Evolutionary conservation across 2,329 filamentous ascomycete species (phyloP).

Genomic region (Tolypocladium ophioglossoides): DNA sequence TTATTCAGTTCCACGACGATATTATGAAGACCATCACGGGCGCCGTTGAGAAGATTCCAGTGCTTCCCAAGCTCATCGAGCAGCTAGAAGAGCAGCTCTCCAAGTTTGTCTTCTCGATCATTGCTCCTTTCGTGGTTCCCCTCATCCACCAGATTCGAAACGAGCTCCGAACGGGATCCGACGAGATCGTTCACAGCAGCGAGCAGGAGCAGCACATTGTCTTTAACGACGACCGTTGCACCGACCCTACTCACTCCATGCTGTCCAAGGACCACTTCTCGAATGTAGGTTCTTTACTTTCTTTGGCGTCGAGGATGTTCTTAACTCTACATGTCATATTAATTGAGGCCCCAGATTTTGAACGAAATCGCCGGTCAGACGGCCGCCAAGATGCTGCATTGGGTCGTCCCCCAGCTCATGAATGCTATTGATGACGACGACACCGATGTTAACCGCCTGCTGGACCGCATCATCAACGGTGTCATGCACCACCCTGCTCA

Average conservation of each 20-base stretch:
- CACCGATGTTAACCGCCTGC: slow-evolving; percentile 56
- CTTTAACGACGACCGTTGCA: slow-evolving; percentile 65
- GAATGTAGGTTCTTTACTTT: slow-evolving; percentile 42
- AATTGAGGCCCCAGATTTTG: slow-evolving; percentile 41
- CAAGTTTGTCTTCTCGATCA: slow-evolving; percentile 81
- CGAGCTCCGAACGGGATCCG: slow-evolving; percentile 76
- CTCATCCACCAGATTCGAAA: slow-evolving; percentile 79
- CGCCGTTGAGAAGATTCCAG: slow-evolving; percentile 74
- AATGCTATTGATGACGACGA: slow-evolving; percentile 73
- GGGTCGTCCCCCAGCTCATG: slow-evolving; percentile 85
- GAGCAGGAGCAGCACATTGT: slow-evolving; percentile 77
- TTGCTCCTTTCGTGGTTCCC: slow-evolving; percentile 80
- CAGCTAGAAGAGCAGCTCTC: slow-evolving; percentile 81
- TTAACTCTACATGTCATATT: neutral
- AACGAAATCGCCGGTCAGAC: slow-evolving; percentile 83
- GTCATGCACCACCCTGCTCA: slow-evolving; percentile 85
- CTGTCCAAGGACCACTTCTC: slow-evolving; percentile 92
- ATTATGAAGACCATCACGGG: slow-evolving; percentile 69
- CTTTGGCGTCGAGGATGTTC: no score
- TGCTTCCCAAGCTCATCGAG: slow-evolving; percentile 76
- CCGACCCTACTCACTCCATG: slow-evolving; percentile 90
- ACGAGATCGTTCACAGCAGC: slow-evolving; percentile 78
- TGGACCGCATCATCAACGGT: slow-evolving; percentile 69
- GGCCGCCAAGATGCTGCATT: slow-evolving; percentile 67
- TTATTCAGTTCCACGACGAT: slow-evolving; percentile 84